phyloP scores from a whole-genome alignment of 2,329 filamentous ascomycete genomes.

The Lecanicillium sp. region DNA sequence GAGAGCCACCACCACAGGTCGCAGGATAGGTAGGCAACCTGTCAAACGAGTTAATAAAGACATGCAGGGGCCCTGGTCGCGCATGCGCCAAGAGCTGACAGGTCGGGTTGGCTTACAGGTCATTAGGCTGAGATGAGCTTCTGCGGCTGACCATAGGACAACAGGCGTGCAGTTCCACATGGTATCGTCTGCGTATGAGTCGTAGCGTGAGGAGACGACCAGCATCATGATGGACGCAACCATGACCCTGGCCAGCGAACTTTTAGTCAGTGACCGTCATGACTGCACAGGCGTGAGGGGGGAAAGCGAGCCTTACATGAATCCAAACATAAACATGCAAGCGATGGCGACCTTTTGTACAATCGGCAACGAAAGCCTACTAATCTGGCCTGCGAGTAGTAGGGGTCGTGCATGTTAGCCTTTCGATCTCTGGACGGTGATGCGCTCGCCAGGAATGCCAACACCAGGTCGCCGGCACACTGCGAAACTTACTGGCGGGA shows the following conservation, averaged over 20 bases:
- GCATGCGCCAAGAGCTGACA: background rate
- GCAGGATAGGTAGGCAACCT: slow-evolving; percentile 4
- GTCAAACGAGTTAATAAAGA: background rate
- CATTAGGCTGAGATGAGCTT: slow-evolving; percentile 12
- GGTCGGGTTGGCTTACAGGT: slow-evolving; percentile 1
- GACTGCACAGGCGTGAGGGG: background rate
- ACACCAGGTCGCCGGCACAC: background rate
- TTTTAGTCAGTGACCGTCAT: background rate
- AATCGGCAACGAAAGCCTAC: slow-evolving; percentile 2
- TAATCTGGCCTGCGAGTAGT: slow-evolving; percentile 8
- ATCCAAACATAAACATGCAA: slow-evolving; percentile 13
- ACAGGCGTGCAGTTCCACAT: slow-evolving; percentile 12
- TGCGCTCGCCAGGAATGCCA: background rate
- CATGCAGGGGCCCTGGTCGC: no score
- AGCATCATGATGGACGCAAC: slow-evolving; percentile 13
- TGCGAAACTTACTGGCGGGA: slow-evolving; percentile 4
- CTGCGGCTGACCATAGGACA: slow-evolving; percentile 10
- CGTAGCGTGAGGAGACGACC: slow-evolving; percentile 10
- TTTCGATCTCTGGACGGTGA: background rate
- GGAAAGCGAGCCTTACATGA: slow-evolving; percentile 4
- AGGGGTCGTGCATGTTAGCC: background rate
- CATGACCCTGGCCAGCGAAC: slow-evolving; percentile 6
- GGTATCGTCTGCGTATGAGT: slow-evolving; percentile 11
- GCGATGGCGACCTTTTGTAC: slow-evolving; percentile 9
- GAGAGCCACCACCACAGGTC: slow-evolving; percentile 1